Percentiles rank a stretch among this genome's conserved stretches.
Conservation (phyloP, 1,284 basidiomycete species). For the Abortiporus biennis region DNA sequence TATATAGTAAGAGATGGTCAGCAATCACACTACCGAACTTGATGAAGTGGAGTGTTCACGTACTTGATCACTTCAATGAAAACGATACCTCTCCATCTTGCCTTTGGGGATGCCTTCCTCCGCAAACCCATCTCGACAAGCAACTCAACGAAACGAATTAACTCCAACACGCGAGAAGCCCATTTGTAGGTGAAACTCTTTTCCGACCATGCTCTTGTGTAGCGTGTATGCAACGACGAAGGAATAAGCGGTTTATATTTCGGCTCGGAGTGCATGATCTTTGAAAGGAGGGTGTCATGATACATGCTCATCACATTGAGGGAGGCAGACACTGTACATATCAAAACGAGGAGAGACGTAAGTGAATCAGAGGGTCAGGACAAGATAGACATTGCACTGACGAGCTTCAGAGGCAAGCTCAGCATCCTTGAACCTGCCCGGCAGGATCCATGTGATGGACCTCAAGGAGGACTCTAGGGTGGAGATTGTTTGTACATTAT, state of each 20-base stretch:
- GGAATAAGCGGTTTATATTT: constrained; percentile 68
- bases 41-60: constrained; percentile 22
- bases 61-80: constrained; percentile 79
- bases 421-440: constrained; percentile 94
- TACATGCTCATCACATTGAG: constrained; percentile 80
- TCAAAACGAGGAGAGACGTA: constrained; percentile 3
- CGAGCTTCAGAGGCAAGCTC: constrained; percentile 89
- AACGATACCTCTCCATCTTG: constrained; percentile 68
- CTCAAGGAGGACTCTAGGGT: constrained; percentile 84
- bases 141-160: constrained; percentile 75
- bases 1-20: no score
- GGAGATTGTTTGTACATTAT: constrained; percentile 81
- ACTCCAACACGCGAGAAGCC: constrained; percentile 65
- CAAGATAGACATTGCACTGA: constrained; percentile 45
- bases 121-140: constrained; percentile 83
- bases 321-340: constrained; percentile 54
- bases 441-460: constrained; percentile 91
- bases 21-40: no score
- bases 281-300: constrained; percentile 78
- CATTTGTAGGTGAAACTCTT: constrained; percentile 66
- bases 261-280: constrained; percentile 54
- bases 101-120: constrained; percentile 55
- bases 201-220: constrained; percentile 79
- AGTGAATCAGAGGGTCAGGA: no score
- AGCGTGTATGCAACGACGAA: constrained; percentile 65